Conservation (phyloP, 768 basidiomycete genomes). For the Phylloporus arenicola region DNA sequence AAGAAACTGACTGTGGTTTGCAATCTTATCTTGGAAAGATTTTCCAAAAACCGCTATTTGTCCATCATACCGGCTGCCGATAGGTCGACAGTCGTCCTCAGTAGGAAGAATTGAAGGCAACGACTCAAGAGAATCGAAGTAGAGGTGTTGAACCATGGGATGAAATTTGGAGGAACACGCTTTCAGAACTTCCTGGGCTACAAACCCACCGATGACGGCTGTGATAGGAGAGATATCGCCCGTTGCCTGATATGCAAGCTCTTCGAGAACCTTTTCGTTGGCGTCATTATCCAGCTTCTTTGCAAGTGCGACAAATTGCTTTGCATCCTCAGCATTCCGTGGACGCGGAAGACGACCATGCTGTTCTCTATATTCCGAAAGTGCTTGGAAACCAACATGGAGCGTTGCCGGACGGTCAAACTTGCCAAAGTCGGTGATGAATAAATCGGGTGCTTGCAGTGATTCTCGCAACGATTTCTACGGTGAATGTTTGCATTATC, state of each 20-base stretch:
- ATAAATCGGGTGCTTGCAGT: conserved; percentile 71
- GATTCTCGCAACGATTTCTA: conserved; percentile 95
- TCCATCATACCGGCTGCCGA: conserved; percentile 81
- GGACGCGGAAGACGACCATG: conserved; percentile 72
- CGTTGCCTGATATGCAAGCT: conserved; percentile 85
- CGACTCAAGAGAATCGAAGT: conserved; percentile 97
- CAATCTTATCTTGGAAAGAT: conserved; percentile 86
- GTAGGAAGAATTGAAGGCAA: conserved; percentile 70
- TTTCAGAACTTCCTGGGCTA: conserved; percentile 96
- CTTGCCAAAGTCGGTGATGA: conserved; percentile 96
- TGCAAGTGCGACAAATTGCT: conserved; percentile 63
- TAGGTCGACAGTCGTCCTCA: conserved; percentile 79
- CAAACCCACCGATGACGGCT: conserved; percentile 94
- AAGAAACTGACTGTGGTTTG: conserved; percentile 87
- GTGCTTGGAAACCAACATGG: conserved; percentile 92
- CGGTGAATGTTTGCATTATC: conserved; percentile 1
- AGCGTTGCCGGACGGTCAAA: conserved; percentile 89
- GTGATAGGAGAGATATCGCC: conserved; percentile 88
- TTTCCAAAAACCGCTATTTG: conserved; percentile 97
- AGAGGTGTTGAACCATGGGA: conserved; percentile 90
- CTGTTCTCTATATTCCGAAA: conserved; percentile 69
- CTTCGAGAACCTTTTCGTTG: conserved; percentile 76
- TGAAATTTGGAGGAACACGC: conserved; percentile 98
- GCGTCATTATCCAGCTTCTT: conserved; percentile 72
- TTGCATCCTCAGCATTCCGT: conserved; percentile 76